Evolutionary conservation across 495 filamentous ascomycete genomes (phyloP).

Genomic region (Hypoxylon fragiforme): DNA sequence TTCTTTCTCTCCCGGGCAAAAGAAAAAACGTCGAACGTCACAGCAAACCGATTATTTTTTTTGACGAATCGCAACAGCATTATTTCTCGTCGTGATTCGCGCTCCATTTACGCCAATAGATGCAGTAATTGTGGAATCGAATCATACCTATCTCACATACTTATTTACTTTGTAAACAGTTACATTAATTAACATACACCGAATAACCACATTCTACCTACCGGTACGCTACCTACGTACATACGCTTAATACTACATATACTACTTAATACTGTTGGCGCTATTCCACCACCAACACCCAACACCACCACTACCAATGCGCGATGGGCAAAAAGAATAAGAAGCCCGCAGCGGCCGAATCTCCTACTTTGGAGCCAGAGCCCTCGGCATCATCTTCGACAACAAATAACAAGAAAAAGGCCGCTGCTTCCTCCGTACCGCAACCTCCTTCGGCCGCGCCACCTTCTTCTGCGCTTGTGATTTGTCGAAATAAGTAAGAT

Average conservation of each 20-base stretch:
- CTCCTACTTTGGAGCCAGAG: slow-evolving; percentile 30
- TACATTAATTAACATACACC: too few species aligned
- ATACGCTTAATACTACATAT: too few species aligned
- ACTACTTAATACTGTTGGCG: slow-evolving; percentile 22
- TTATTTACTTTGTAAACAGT: too few species aligned
- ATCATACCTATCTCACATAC: slow-evolving; percentile 17
- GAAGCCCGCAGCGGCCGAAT: slow-evolving; percentile 38
- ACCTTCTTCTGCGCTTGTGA: slow-evolving; percentile 61
- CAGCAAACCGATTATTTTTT: neutral
- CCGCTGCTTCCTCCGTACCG: slow-evolving; percentile 39
- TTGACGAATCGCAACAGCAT: slow-evolving; percentile 13
- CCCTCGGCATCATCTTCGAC: slow-evolving; percentile 14
- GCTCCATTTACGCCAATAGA: neutral
- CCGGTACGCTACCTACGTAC: too few species aligned
- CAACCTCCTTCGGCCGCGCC: slow-evolving; percentile 47
- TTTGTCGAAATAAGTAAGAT: slow-evolving; percentile 72
- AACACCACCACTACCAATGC: slow-evolving; percentile 25
- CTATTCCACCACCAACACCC: too few species aligned
- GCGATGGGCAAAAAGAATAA: slow-evolving; percentile 54
- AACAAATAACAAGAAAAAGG: slow-evolving; percentile 33
- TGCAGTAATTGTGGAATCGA: neutral
- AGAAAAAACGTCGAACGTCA: neutral
- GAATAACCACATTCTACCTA: too few species aligned
- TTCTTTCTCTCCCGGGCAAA: too few species aligned
- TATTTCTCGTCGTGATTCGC: slow-evolving; percentile 14